Evolutionary conservation across 306 rosid genomes (phyloP).

Genomic region (Rosa rugosa): DNA sequence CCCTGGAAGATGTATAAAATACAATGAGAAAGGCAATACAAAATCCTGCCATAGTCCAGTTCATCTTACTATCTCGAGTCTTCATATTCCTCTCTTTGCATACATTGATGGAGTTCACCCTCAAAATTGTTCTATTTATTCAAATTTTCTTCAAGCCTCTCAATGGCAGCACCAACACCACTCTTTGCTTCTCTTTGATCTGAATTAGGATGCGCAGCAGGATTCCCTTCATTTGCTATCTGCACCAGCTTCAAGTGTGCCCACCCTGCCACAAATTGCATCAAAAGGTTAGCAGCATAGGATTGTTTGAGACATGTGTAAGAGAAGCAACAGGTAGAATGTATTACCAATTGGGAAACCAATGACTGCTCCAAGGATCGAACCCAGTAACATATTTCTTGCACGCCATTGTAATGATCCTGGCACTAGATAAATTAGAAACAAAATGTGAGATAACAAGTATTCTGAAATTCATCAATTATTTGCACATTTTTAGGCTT

Average conservation of each 20-base stretch:
- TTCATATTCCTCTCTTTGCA: not conserved
- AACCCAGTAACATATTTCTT: slow-evolving; percentile 76
- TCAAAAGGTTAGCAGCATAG: not conserved
- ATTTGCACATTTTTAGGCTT: not conserved
- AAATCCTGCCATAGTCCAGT: not conserved
- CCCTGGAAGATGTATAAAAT: not conserved
- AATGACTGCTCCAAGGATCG: slow-evolving; percentile 74
- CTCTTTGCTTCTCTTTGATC: slow-evolving; percentile 51
- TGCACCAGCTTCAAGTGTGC: slow-evolving; percentile 81
- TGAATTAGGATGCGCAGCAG: slow-evolving; percentile 28
- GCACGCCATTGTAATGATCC: slow-evolving; percentile 90
- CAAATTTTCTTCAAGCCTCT: slow-evolving; percentile 78
- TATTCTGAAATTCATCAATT: not conserved
- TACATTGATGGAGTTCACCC: not conserved
- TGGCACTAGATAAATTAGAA: slow-evolving; percentile 57
- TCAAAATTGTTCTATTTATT: slow-evolving; percentile 41
- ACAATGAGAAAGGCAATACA: not conserved
- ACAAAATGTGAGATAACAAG: slow-evolving; percentile 15
- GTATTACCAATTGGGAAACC: slow-evolving; percentile 89
- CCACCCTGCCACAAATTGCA: slow-evolving; percentile 68
- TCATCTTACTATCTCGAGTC: not conserved
- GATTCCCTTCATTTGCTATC: slow-evolving; percentile 71
- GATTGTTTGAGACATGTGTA: not conserved
- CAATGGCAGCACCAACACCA: slow-evolving; percentile 85
- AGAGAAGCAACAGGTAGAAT: not conserved